Percentiles rank a stretch among this genome's conserved stretches.
Conservation (phyloP, 768 basidiomycete genomes). For the Amanita thiersii region DNA sequence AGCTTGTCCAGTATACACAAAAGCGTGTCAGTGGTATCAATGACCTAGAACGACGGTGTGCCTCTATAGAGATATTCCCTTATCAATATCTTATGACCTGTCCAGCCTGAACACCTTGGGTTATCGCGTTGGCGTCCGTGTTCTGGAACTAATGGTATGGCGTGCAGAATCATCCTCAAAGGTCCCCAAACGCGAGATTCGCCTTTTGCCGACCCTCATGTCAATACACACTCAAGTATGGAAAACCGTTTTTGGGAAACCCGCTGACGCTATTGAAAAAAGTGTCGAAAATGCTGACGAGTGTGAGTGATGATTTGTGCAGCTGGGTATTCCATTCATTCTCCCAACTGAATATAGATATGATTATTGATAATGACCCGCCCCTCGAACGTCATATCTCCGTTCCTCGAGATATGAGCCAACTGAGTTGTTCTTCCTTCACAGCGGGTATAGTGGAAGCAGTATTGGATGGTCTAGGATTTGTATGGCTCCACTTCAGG, state of each 20-base stretch:
- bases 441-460: conserved; percentile 98
- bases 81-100: conserved; percentile 6
- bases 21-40: conserved; percentile 91
- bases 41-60: conserved; percentile 86
- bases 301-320: conserved; percentile 41
- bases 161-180: conserved; percentile 71
- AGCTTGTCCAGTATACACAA: conserved; percentile 94
- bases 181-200: conserved; percentile 87
- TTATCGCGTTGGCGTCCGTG: conserved; percentile 82
- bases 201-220: conserved; percentile 87
- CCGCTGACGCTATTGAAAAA: conserved; percentile 93
- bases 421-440: conserved; percentile 94
- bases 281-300: conserved; percentile 96
- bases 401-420: conserved; percentile 89
- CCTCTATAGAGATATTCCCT: background rate
- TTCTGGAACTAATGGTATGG: conserved; percentile 83
- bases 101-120: conserved; percentile 87
- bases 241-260: conserved; percentile 87
- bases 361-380: conserved; percentile 98
- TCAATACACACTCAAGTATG: conserved; percentile 94
- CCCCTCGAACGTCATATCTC: conserved; percentile 87
- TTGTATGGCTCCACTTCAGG: conserved; percentile 49
- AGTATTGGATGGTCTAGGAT: conserved; percentile 87
- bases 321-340: conserved; percentile 6
- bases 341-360: conserved; percentile 47